Base-by-base conservation (phyloP, 108 stramenopile genomes). In the Cyclotella distinguenda region DNA sequence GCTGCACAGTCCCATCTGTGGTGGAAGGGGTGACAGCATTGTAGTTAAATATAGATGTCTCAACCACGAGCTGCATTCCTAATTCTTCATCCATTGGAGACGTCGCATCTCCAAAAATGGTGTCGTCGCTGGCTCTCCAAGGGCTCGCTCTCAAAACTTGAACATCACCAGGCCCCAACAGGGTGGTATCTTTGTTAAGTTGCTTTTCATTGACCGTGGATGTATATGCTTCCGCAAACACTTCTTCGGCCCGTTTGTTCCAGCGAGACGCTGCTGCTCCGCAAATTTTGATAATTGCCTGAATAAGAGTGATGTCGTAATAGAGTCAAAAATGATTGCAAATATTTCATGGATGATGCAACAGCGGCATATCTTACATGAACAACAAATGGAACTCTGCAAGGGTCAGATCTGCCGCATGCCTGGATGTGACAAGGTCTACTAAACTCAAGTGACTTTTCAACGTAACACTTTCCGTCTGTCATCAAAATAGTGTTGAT, bases 381-480 rank as follows among this genome's bases (percentile, higher is more conserved):
- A 8, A 91, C 79, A 59, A 86, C 51, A 55, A 81, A 91, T 1
- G 87, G 87, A 45, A 85, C 84, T 6, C 77, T 32, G 67, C 91
- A 92, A 9, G 88, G 81, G 67, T 92, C 88, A 8, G 58, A 66
- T 45, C 81, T 63, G 12, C 87, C 86, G 63, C 90, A 92, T 10
- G 81, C 81, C 36, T 78, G 83, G 11, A 83, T 59, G 53, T 92
- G 90, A 23, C 90, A 92, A 23, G 72, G 65, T 31, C 90, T 75
- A 9, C 60, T 80, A 31, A 64, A 64, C 36, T 72, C 59, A 18
- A 86, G 70, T 11, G 65, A 44, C 22, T 65, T 59, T 66, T 76
- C 74, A 23, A 87, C 87, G 39, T 85, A 68, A 45, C 90, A 92
- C 16, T 61, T 70, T 6, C 66, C 78, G 32, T 87, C 86, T 43